phyloP scores from a whole-genome alignment of 1,284 basidiomycete genomes.

The Phylloporus gajari region DNA sequence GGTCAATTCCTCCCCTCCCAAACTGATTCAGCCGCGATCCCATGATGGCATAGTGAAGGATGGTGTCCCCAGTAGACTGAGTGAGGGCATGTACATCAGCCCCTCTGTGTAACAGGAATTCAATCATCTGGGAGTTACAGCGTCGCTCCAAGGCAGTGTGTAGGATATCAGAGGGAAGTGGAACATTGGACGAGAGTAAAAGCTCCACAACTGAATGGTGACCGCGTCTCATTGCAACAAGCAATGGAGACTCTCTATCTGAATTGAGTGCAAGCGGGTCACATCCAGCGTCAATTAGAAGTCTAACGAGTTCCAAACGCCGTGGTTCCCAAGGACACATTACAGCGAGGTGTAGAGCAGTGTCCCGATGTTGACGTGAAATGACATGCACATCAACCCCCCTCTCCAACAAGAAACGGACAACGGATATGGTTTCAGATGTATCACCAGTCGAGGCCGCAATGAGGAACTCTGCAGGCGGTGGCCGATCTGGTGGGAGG shows the following conservation, averaged over 20 bases:
- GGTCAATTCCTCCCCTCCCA: not conserved
- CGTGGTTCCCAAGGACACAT: not conserved
- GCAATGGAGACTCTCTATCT: not conserved
- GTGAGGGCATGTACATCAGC: not conserved
- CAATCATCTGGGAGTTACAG: not conserved
- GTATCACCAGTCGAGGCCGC: not conserved
- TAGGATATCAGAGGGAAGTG: not conserved
- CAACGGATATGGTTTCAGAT: no score
- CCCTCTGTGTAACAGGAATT: not conserved
- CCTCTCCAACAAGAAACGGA: no score
- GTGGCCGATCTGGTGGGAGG: not conserved
- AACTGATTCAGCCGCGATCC: not conserved
- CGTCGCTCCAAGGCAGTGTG: not conserved
- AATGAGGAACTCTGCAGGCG: not conserved
- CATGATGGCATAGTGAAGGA: not conserved
- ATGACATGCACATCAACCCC: not conserved
- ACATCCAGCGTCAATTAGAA: conserved; percentile 1
- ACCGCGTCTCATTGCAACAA: not conserved
- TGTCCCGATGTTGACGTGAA: not conserved
- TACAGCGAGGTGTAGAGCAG: not conserved
- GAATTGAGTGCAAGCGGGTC: not conserved
- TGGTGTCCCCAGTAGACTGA: not conserved
- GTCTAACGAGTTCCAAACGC: not conserved
- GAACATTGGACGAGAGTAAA: not conserved
- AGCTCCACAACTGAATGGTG: not conserved